Base-by-base conservation (phyloP, 2,329 filamentous ascomycete species). In the Claviceps capensis region DNA sequence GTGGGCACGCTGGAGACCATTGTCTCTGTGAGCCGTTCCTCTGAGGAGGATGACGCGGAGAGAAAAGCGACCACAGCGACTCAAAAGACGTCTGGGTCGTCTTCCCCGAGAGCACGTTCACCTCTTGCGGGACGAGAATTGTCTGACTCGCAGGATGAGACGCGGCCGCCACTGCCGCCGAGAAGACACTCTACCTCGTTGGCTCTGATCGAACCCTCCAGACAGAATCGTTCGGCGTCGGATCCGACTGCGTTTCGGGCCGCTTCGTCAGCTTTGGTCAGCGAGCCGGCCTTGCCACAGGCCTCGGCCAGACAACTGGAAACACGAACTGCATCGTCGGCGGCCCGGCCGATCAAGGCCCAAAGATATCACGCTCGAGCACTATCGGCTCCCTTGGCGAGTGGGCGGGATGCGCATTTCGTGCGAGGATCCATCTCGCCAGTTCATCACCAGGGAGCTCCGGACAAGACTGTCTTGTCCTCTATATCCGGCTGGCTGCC, bases 1-100 rank as follows among this genome's bases (percentile, higher is more conserved):
- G 78, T 82, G 62, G 78, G 79, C 3, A 83, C 79, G 1, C 64
- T 83, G 4, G 79, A 84, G 59, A 83, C 80, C 0, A 83, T 83
- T 60, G 83, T 83, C 71, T 82, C 78, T 23, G 81, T 78, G 0
- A 83, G 79, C 54, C 73, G 79, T 26, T 83, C 79, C 1, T 82
- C 79, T 0, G 78, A 81, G 23, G 80, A 83, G 56, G 79, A 81
- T 43, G 76, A 73, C 57, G 69, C 73, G n/a, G 78, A 74, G 57
- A 81, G 79, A 63, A 81, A 76, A 60, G 71, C 78, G 1, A 79
- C 79, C 0, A 67, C 70, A 14, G 60, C 67, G 2, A 65, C 60
- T 30, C 75, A 72, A 43, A 23, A 13, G 17, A 5, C 14, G 30
- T 62, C 66, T 2, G 63, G 60, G 5, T 57, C 60, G 26, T 60